Evolutionary conservation across 2,329 filamentous ascomycete genomes (phyloP).

Genomic region (Leptographium radiaticola): DNA sequence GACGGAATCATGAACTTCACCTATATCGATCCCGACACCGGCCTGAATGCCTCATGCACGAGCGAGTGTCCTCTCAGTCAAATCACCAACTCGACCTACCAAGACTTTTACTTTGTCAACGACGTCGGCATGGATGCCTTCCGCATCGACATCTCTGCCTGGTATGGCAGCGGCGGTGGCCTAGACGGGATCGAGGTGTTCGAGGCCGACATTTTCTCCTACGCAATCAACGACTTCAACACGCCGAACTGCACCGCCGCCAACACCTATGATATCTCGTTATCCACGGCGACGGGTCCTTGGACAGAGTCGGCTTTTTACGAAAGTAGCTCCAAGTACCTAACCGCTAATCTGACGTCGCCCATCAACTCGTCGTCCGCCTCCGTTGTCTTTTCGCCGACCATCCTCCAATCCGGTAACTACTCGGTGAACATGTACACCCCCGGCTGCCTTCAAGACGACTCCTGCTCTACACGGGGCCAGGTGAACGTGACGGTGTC

Average conservation of each 20-base stretch:
- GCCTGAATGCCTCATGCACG: constrained; percentile 59
- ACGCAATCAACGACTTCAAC: constrained; percentile 79
- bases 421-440: constrained; percentile 89
- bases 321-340: constrained; percentile 61
- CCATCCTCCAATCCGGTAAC: constrained; percentile 79
- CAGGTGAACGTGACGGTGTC: constrained; percentile 58
- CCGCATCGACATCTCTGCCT: constrained; percentile 71
- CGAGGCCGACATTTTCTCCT: constrained; percentile 71
- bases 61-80: constrained; percentile 73
- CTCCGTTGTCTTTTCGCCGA: constrained; percentile 66
- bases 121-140: constrained; percentile 77
- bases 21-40: constrained; percentile 64
- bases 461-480: constrained; percentile 62
- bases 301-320: constrained; percentile 60
- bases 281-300: constrained; percentile 54
- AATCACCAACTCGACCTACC: constrained; percentile 51
- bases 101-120: constrained; percentile 90
- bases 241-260: constrained; percentile 66
- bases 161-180: constrained; percentile 77
- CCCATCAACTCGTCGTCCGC: constrained; percentile 44
- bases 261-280: constrained; percentile 45
- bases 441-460: constrained; percentile 74
- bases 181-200: constrained; percentile 78
- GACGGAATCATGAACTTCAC: constrained; percentile 95
- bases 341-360: constrained; percentile 51